A percentile compares a stretch with the other conserved stretches of the same genome.
Evolutionary conservation across 441 rosid species (phyloP).

Genomic region (Melastoma candidum): DNA sequence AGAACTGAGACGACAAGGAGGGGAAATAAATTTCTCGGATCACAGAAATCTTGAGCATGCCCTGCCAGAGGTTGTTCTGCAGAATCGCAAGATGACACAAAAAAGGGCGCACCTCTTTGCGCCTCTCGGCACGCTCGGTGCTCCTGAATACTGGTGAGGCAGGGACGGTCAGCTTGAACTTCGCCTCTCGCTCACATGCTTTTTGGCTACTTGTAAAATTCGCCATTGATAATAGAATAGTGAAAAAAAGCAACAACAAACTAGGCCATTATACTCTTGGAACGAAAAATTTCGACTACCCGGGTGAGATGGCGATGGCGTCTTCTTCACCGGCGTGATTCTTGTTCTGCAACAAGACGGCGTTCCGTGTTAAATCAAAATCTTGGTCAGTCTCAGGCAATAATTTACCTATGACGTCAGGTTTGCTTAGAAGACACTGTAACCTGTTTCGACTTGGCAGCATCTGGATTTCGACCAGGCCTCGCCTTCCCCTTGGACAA

Average conservation of each 20-base stretch:
- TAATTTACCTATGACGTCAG: too few species aligned
- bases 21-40: constrained; percentile 11
- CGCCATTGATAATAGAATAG: too few species aligned
- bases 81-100: neutral
- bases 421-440: too few species aligned
- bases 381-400: neutral
- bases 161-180: neutral
- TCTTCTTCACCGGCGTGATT: constrained; percentile 1
- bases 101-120: constrained; percentile 2
- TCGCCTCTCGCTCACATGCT: neutral
- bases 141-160: constrained; percentile 7
- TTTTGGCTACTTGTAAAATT: neutral
- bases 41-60: neutral
- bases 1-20: constrained; percentile 35
- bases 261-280: neutral
- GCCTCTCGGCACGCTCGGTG: constrained; percentile 3
- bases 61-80: neutral
- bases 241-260: neutral
- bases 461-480: neutral
- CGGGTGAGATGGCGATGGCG: neutral
- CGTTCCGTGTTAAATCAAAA: neutral
- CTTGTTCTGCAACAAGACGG: neutral
- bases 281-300: constrained; percentile 6
- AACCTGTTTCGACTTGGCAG: too few species aligned
- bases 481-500: constrained; percentile 27